Evolutionary conservation across 768 basidiomycete species (phyloP), one percentile per base, ranked within the genome.

Genomic region (Tricholoma saponaceum): DNA sequence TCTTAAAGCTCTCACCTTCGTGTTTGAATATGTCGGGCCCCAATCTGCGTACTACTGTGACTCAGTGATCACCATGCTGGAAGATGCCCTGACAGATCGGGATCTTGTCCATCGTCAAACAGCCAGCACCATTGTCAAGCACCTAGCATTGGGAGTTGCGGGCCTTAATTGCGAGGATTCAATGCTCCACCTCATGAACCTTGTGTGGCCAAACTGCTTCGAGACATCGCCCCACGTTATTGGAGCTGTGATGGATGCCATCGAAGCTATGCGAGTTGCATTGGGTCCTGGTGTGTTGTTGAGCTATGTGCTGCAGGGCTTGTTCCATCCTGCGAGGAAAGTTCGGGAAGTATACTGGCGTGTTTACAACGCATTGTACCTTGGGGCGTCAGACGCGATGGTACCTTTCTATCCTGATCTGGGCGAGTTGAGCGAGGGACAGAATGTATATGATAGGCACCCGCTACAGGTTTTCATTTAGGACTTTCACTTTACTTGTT

Each of bases 161-260:
- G 97, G 97, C 47, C 82, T 98, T 25, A 96, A 97, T 0, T 95
- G 94, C 65, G 97, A 99, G 74, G 97, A 99, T 73, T 96, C 96
- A 12, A 92, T 98, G 85, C 82, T 94, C 53, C 97, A 99, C 68
- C 74, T 98, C 51, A 92, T 98, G 88, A 99, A 99, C 70, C 83
- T 99, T 25, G 91, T 98, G 13, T 98, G 95, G 95, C 97, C 97
- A 1, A 98, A 98, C 69, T 95, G 95, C 72, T 98, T 98, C 71
- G 96, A 98, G 77, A 96, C 95, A 1, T 93, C 90, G 13, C 97
- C 97, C 5, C 97, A 99, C 74, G 95, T 99, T 59, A 98, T 98
- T 60, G 94, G 93, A 30, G 92, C 95, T 5, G 92, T 98, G 43
- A 95, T 98, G 92, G 97, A 98, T 51, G 97, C 97, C 0, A 82